These are phyloP conservation scores for Phytophthora niederhauseri DNA, from an alignment of 352 stramenopile species.

Conservation along the genomic window DNA sequence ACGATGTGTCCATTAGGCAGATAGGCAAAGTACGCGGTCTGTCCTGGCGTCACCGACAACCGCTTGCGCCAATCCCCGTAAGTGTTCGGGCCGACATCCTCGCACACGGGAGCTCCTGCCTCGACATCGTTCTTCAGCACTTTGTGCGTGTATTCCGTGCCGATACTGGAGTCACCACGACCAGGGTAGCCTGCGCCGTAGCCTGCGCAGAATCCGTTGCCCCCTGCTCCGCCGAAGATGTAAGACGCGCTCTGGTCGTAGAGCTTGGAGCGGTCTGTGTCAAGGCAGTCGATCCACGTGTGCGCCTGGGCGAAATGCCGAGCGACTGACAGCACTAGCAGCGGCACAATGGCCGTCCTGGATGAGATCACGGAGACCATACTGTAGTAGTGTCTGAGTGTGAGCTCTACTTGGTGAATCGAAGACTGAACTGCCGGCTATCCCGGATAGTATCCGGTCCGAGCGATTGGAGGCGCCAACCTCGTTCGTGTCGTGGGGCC, in stretches of 20 bases:
- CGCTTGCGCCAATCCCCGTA: constrained; percentile 66
- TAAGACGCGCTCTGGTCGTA: constrained; percentile 71
- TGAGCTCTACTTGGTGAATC: constrained; percentile 16
- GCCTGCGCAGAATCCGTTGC: constrained; percentile 67
- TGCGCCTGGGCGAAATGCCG: constrained; percentile 43
- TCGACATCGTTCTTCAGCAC: constrained; percentile 72
- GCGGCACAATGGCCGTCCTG: constrained; percentile 6
- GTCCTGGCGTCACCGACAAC: constrained; percentile 44
- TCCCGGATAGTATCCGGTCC: no score
- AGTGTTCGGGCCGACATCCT: constrained; percentile 51
- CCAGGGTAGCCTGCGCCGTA: constrained; percentile 68
- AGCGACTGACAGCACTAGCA: constrained; percentile 20
- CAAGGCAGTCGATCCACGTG: constrained; percentile 64
- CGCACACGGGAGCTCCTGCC: constrained; percentile 50
- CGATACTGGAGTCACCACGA: constrained; percentile 55
- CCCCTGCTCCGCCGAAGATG: constrained; percentile 69
- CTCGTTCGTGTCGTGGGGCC: constrained; percentile 19
- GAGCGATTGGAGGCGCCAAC: constrained; percentile 8
- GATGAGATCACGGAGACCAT: constrained; percentile 31
- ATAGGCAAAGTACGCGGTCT: constrained; percentile 57
- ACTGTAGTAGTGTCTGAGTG: background rate
- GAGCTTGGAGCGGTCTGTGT: constrained; percentile 59
- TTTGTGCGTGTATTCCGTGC: constrained; percentile 66
- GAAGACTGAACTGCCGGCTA: constrained; percentile 29
- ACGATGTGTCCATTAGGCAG: constrained; percentile 64